A percentile compares a stretch with the other conserved stretches of the same genome.
Evolutionary conservation across 805 yeast genomes (phyloP).

Genomic region (Yueomyces sp.): DNA sequence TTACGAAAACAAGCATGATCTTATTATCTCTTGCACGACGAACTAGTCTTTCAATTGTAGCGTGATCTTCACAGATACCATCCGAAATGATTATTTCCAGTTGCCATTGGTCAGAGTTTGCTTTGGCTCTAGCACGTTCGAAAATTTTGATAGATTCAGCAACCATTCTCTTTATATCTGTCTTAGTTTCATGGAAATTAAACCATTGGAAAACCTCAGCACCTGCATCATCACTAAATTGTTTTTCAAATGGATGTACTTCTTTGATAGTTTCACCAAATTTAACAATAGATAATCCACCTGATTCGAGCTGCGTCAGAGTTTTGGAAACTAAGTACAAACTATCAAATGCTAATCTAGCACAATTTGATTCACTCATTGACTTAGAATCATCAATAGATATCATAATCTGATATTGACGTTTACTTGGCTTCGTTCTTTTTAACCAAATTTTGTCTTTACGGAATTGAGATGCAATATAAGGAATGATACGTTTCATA

Average conservation of each 20-base stretch:
- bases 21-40: conserved; percentile 85
- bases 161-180: conserved; percentile 70
- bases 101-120: conserved; percentile 73
- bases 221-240: conserved; percentile 75
- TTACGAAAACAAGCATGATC: conserved; percentile 88
- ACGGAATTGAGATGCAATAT: conserved; percentile 93
- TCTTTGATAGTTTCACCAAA: conserved; percentile 78
- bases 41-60: conserved; percentile 64
- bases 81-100: conserved; percentile 86
- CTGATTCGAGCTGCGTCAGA: conserved; percentile 84
- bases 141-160: conserved; percentile 61
- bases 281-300: conserved; percentile 78
- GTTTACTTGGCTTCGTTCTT: conserved; percentile 92
- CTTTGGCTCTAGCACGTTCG: conserved; percentile 39
- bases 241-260: conserved; percentile 82
- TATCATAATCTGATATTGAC: conserved; percentile 95
- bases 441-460: conserved; percentile 98
- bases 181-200: conserved; percentile 75
- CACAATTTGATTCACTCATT: conserved; percentile 87
- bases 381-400: conserved; percentile 96
- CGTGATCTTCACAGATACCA: conserved; percentile 96
- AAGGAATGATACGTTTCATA: conserved; percentile 95
- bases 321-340: conserved; percentile 91
- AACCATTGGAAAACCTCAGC: conserved; percentile 77
- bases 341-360: conserved; percentile 85